A percentile compares a stretch with the other conserved stretches of the same genome.
phyloP scores from a whole-genome alignment of 2,329 filamentous ascomycete genomes.

The Magnaporthales sp. region DNA sequence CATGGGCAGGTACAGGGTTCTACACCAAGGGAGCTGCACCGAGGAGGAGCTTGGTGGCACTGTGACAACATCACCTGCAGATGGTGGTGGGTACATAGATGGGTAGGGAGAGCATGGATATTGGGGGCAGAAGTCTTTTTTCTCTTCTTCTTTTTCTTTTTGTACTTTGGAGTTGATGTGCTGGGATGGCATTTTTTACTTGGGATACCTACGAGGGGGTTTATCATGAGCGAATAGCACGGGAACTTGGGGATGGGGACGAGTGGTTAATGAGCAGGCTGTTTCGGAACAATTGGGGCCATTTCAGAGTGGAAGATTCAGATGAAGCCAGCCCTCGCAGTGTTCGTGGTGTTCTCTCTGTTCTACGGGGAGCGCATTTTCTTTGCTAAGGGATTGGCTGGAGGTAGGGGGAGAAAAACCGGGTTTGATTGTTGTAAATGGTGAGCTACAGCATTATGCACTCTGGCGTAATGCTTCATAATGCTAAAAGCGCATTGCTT shows the following conservation, averaged over 20 bases:
- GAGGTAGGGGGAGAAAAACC: not conserved
- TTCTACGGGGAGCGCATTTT: not conserved
- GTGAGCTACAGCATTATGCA: not conserved
- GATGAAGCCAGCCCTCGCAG: not conserved
- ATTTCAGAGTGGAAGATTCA: not conserved
- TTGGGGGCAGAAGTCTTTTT: not conserved
- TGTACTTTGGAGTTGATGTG: not conserved
- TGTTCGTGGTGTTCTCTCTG: not conserved
- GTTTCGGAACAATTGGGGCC: not conserved
- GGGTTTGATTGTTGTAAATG: not conserved
- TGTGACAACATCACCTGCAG: not conserved
- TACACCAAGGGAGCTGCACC: constrained; percentile 1
- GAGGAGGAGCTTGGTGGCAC: not conserved
- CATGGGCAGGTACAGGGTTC: not conserved
- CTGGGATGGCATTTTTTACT: not conserved
- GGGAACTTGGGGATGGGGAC: not conserved
- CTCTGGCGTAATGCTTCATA: not conserved
- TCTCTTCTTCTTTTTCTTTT: not conserved
- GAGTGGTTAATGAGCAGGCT: not conserved
- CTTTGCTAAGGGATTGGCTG: not conserved
- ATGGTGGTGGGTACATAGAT: not conserved
- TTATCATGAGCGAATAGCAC: not conserved
- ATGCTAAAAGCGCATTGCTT: not conserved
- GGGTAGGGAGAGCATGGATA: not conserved
- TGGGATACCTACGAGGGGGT: not conserved